phyloP scores from a whole-genome alignment of 352 stramenopile genomes.

The Blastocystis sp. region DNA sequence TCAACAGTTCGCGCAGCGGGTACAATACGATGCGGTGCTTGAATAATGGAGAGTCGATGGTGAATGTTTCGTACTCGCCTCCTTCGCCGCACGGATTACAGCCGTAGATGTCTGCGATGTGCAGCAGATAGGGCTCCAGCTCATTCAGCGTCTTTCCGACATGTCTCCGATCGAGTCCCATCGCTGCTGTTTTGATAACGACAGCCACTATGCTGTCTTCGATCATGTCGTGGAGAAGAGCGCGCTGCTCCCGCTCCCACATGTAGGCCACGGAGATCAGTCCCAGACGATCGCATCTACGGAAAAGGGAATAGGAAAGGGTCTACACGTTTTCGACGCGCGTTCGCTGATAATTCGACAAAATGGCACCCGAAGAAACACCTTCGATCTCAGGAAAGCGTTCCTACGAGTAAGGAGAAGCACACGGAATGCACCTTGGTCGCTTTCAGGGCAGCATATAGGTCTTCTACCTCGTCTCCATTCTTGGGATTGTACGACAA shows the following conservation, averaged over 20 bases:
- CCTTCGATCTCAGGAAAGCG: slow-evolving; percentile 86
- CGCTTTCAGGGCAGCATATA: slow-evolving; percentile 88
- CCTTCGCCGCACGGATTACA: slow-evolving; percentile 98
- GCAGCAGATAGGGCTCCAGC: slow-evolving; percentile 86
- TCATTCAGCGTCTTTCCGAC: slow-evolving; percentile 83
- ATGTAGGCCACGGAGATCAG: slow-evolving; percentile 93
- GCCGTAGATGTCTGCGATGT: slow-evolving; percentile 90
- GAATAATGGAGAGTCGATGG: slow-evolving; percentile 94
- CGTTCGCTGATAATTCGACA: slow-evolving; percentile 97
- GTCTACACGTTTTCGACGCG: slow-evolving; percentile 92
- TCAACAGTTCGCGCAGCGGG: background rate
- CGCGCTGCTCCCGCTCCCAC: slow-evolving; percentile 89
- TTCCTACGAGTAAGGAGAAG: slow-evolving; percentile 64
- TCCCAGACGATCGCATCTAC: slow-evolving; percentile 85
- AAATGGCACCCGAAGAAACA: slow-evolving; percentile 94
- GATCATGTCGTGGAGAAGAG: slow-evolving; percentile 92
- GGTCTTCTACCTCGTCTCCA: slow-evolving; percentile 96
- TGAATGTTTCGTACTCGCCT: slow-evolving; percentile 98
- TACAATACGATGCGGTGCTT: slow-evolving; percentile 89
- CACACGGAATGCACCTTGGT: slow-evolving; percentile 79
- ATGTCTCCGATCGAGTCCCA: slow-evolving; percentile 83
- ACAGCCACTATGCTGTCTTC: slow-evolving; percentile 88
- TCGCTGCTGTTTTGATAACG: slow-evolving; percentile 93
- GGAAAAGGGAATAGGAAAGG: slow-evolving; percentile 65
- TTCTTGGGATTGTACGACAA: slow-evolving; percentile 76